Evolutionary conservation across 768 basidiomycete genomes (phyloP), one percentile per base, ranked within the genome.

Genomic region (Pulveroboletus sp.): DNA sequence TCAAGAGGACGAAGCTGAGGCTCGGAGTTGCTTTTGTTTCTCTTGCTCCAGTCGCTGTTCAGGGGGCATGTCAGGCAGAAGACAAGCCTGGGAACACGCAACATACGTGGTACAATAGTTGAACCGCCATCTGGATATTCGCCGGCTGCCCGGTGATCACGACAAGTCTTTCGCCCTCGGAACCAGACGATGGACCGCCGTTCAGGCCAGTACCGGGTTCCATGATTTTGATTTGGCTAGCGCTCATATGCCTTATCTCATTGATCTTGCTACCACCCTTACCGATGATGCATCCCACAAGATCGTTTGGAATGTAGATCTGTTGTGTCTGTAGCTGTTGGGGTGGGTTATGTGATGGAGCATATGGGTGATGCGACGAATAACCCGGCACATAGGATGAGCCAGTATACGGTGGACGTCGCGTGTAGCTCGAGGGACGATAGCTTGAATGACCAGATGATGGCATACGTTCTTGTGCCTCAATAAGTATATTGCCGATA

Each of bases 241-340:
- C 87, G 56, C 91, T 94, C 81, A 92, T 88, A 57, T 92, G 85
- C 57, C 96, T 80, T 56, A 99, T 96, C 72, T 99, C 96, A 63
- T 98, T 98, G 75, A 99, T 99, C 73, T 98, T 99, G 66, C 86
- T 85, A 9, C 96, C 96, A 17, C 91, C 95, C 69, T 98, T 98
- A 38, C 96, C 96, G 59, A 99, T 99, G 71, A 99, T 93, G 56
- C 89, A 91, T 10, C 92, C 95, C 21, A 99, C 96, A 26, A 98
- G 79, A 62, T 96, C 92, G 64, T 97, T 97, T 7, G 96, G 96
- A 56, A 99, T 96, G 68, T 88, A 99, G 55, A 99, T 96, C 67
- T 97, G 93, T 64, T 99, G 96, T 4, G 93, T 96, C 69, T 96
- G 93, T 47, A 94, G 69, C 64, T 88, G 86, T 60, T 80, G 80